A percentile compares a stretch with the other conserved stretches of the same genome.
Conservation (phyloP, 352 stramenopile genomes). For the Thalassiosira oceanica region DNA sequence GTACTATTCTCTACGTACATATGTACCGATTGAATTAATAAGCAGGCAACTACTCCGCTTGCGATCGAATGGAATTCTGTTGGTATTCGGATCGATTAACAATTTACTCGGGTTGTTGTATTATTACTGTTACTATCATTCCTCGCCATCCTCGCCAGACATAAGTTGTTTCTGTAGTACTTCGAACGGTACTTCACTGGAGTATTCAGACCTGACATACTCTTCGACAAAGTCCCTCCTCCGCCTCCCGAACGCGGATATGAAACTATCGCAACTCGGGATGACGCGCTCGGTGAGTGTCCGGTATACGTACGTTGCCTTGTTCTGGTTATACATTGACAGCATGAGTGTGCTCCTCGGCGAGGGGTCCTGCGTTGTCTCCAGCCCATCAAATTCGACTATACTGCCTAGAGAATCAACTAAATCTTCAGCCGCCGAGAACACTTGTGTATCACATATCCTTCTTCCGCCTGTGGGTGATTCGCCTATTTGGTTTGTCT, state of each 20-base stretch:
- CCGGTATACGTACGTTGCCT: constrained; percentile 59
- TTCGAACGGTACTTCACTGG: constrained; percentile 27
- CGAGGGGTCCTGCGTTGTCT: constrained; percentile 70
- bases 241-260: constrained; percentile 24
- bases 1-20: too few species aligned
- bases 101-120: too few species aligned
- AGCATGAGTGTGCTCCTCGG: constrained; percentile 68
- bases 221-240: constrained; percentile 7
- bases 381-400: constrained; percentile 79
- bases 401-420: constrained; percentile 63
- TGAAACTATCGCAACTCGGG: constrained; percentile 35
- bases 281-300: constrained; percentile 62
- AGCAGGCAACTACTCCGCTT: too few species aligned
- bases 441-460: constrained; percentile 20
- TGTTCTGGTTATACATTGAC: constrained; percentile 56
- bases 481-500: constrained; percentile 1
- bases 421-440: constrained; percentile 21
- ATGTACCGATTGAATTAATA: too few species aligned
- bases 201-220: constrained; percentile 31
- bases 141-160: too few species aligned
- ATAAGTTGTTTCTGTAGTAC: constrained; percentile 13
- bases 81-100: too few species aligned
- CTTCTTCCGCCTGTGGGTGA: constrained; percentile 7
- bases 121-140: too few species aligned
- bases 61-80: too few species aligned